Evolutionary conservation across 768 basidiomycete species (phyloP).

Genomic region (Mycena chlorophos): DNA sequence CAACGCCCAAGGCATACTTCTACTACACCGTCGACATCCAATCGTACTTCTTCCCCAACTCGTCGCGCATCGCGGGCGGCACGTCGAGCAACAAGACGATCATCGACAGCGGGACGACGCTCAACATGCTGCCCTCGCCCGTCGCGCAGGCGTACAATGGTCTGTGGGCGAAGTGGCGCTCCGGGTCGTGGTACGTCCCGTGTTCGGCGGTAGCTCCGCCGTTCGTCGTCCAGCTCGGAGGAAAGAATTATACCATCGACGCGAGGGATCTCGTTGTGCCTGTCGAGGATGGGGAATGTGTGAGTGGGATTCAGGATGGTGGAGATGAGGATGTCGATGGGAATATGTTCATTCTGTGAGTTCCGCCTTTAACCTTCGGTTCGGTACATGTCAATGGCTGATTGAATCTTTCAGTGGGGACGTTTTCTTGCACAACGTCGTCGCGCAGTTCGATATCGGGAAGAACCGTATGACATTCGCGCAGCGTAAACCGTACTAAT

Average conservation of each 20-base stretch:
- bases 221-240: constrained; percentile 22
- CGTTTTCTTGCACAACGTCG: neutral
- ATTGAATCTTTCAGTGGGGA: no score
- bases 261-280: constrained; percentile 18
- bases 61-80: neutral
- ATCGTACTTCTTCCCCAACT: constrained; percentile 19
- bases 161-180: constrained; percentile 7
- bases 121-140: constrained; percentile 19
- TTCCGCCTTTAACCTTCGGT: no score
- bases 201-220: constrained; percentile 20
- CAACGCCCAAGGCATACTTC: constrained; percentile 3
- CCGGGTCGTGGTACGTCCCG: constrained; percentile 13
- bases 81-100: constrained; percentile 12
- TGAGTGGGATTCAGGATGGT: constrained; percentile 13
- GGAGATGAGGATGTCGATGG: constrained; percentile 10
- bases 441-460: neutral
- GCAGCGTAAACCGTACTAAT: neutral
- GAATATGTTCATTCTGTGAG: neutral
- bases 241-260: constrained; percentile 17
- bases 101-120: constrained; percentile 20
- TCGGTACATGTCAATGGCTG: no score
- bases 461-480: neutral
- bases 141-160: constrained; percentile 22
- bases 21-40: constrained; percentile 22
- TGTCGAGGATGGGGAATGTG: constrained; percentile 10